phyloP scores from a whole-genome alignment of 2,329 filamentous ascomycete species.

The Exophiala phaeomuriformis region DNA sequence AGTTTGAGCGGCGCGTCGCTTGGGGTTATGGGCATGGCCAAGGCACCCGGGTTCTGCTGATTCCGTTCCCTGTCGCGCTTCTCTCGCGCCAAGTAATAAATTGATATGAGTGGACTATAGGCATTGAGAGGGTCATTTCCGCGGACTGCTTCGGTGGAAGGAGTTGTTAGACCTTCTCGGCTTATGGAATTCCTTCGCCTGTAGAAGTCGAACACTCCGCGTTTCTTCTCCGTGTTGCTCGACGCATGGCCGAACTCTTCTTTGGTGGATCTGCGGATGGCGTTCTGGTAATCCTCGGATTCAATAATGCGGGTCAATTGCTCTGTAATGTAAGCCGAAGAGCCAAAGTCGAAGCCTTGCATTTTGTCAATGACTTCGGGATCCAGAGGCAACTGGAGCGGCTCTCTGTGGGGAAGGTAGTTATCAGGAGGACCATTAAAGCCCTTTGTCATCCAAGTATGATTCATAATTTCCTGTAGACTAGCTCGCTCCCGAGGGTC shows the following conservation, averaged over 20 bases:
- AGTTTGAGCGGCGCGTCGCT: conserved; percentile 54
- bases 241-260: conserved; percentile 52
- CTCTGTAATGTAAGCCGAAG: conserved; percentile 70
- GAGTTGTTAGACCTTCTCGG: conserved; percentile 72
- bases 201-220: conserved; percentile 95
- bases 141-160: conserved; percentile 79
- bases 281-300: conserved; percentile 87
- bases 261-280: conserved; percentile 65
- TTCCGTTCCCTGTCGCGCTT: conserved; percentile 68
- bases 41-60: conserved; percentile 53
- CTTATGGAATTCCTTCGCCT: conserved; percentile 88
- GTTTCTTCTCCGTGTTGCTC: conserved; percentile 67
- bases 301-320: conserved; percentile 82
- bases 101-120: conserved; percentile 81
- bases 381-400: conserved; percentile 77
- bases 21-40: conserved; percentile 50
- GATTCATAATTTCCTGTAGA: conserved; percentile 84
- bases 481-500: conserved; percentile 81
- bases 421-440: conserved; percentile 84
- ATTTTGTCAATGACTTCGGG: conserved; percentile 79
- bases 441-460: conserved; percentile 93
- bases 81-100: conserved; percentile 94
- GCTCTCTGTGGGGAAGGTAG: conserved; percentile 73
- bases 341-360: conserved; percentile 96
- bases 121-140: conserved; percentile 87